Evolutionary conservation across 2,329 filamentous ascomycete genomes (phyloP).

Genomic region (Talaromyces sp.): DNA sequence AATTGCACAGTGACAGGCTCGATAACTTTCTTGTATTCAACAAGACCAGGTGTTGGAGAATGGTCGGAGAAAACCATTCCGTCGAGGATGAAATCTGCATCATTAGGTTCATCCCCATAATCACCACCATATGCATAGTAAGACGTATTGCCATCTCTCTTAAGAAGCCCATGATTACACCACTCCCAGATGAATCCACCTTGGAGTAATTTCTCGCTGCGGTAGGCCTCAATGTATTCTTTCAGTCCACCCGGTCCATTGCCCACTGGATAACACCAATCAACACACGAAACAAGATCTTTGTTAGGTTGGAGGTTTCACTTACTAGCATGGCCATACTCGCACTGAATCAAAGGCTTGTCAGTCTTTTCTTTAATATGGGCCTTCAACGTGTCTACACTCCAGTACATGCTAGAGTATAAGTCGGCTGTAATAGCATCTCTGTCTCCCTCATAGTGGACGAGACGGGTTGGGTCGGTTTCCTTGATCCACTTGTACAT

Average conservation of each 20-base stretch:
- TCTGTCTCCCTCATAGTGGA: slow-evolving; percentile 67
- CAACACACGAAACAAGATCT: not conserved
- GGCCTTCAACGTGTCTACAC: slow-evolving; percentile 52
- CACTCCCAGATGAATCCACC: slow-evolving; percentile 67
- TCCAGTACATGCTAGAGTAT: slow-evolving; percentile 67
- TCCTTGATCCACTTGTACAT: slow-evolving; percentile 65
- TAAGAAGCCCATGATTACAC: slow-evolving; percentile 58
- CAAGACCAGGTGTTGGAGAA: slow-evolving; percentile 55
- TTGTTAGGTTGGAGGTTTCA: not conserved
- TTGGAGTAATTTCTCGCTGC: slow-evolving; percentile 60
- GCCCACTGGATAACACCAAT: slow-evolving; percentile 51
- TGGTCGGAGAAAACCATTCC: slow-evolving; percentile 53
- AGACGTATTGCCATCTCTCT: slow-evolving; percentile 27
- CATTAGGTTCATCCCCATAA: slow-evolving; percentile 60
- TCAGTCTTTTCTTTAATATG: slow-evolving; percentile 49
- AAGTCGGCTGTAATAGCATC: slow-evolving; percentile 63
- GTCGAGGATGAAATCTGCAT: slow-evolving; percentile 63
- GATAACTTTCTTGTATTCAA: slow-evolving; percentile 58
- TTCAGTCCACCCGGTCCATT: slow-evolving; percentile 69
- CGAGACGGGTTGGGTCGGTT: slow-evolving; percentile 56
- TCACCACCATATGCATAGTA: slow-evolving; percentile 62
- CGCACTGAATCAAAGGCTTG: slow-evolving; percentile 46
- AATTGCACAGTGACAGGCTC: slow-evolving; percentile 47
- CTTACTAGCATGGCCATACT: slow-evolving; percentile 56
- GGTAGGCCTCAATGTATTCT: slow-evolving; percentile 66